Conservation (phyloP, 1,284 basidiomycete species). For the Heterobasidion annosum region DNA sequence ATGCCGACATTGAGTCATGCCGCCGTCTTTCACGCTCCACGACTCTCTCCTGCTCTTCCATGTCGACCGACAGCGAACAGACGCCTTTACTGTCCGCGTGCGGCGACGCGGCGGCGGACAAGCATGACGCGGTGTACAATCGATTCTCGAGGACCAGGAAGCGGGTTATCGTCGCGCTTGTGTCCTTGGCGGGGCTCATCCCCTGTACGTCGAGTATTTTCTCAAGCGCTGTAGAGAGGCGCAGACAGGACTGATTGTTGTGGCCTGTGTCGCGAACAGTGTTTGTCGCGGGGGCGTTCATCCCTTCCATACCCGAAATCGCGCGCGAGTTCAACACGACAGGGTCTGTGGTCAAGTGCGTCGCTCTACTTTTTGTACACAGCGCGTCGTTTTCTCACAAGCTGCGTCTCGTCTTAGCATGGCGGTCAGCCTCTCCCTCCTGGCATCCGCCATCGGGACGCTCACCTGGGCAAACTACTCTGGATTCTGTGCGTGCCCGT, state of each 20-base stretch:
- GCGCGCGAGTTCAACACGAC: conserved; percentile 51
- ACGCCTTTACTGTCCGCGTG: too few species aligned
- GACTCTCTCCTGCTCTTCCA: too few species aligned
- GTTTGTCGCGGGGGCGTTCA: conserved; percentile 59
- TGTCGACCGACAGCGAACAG: too few species aligned
- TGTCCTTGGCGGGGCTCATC: conserved; percentile 42
- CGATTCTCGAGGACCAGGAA: conserved; percentile 40
- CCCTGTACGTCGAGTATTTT: conserved; percentile 27
- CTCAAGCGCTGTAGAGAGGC: not conserved
- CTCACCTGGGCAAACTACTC: conserved; percentile 47
- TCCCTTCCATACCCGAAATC: conserved; percentile 63
- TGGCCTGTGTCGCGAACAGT: conserved; percentile 27
- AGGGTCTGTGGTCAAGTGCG: conserved; percentile 45
- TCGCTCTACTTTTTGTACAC: not conserved
- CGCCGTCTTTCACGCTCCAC: too few species aligned
- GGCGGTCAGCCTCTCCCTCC: conserved; percentile 36
- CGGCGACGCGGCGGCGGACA: conserved; percentile 11
- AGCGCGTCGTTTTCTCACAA: not conserved
- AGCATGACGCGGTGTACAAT: conserved; percentile 30
- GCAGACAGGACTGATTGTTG: not conserved
- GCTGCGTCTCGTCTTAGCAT: conserved; percentile 21
- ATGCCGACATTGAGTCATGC: too few species aligned
- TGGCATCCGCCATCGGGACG: conserved; percentile 29
- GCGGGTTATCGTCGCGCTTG: conserved; percentile 36
- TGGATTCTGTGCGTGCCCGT: conserved; percentile 33